Percentiles rank a stretch among this genome's conserved stretches.
These are phyloP conservation scores for Cynanchum wilfordii DNA, from an alignment of 257 asterid species.

Conservation along the genomic window DNA sequence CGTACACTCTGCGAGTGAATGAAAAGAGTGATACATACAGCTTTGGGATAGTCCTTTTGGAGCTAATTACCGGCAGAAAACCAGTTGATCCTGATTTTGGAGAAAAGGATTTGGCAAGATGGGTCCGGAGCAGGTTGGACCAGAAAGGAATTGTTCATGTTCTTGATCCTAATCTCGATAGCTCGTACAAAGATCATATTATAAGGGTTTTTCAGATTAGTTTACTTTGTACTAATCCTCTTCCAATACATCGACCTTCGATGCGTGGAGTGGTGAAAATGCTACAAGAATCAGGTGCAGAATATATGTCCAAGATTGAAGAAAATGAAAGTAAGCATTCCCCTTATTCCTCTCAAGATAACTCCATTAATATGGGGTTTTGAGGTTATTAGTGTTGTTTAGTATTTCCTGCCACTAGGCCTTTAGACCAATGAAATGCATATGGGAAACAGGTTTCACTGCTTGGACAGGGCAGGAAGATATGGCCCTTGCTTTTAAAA, in stretches of 20 bases:
- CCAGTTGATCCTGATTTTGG: constrained; percentile 44
- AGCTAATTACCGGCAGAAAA: constrained; percentile 39
- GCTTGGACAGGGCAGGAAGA: background rate
- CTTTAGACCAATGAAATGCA: background rate
- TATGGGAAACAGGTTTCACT: background rate
- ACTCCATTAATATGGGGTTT: background rate
- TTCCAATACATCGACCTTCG: constrained; percentile 78
- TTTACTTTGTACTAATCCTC: constrained; percentile 78
- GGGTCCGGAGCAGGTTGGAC: constrained; percentile 66
- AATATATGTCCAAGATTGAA: background rate
- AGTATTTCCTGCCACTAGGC: background rate
- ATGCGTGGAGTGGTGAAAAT: constrained; percentile 94
- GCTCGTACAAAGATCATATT: constrained; percentile 65
- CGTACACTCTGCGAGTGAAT: constrained; percentile 39
- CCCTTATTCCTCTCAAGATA: background rate
- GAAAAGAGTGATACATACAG: constrained; percentile 50
- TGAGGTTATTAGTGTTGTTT: background rate
- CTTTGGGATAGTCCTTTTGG: constrained; percentile 40
- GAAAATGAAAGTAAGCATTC: background rate
- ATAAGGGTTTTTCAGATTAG: constrained; percentile 78
- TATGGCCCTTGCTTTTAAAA: background rate
- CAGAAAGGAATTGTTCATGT: constrained; percentile 50
- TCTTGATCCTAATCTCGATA: constrained; percentile 56
- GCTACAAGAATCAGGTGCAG: constrained; percentile 51
- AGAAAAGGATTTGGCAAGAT: constrained; percentile 44